Evolutionary conservation across 2,329 filamentous ascomycete species (phyloP).

Genomic region (Cladosporium austrohemisphaericum): DNA sequence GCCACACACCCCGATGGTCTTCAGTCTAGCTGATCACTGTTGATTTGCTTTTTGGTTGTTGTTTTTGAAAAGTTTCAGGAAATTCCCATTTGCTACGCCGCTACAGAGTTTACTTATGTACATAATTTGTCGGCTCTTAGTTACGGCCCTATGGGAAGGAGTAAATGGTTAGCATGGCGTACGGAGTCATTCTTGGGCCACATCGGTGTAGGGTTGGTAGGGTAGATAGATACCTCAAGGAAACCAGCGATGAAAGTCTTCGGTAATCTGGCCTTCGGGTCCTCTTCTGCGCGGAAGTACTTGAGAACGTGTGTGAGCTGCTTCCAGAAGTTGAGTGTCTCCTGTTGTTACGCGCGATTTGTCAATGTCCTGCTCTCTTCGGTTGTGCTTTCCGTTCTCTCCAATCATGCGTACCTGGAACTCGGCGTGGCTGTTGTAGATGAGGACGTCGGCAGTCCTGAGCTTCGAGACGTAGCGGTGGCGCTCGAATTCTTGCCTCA

Average conservation of each 20-base stretch:
- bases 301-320: slow-evolving; percentile 93
- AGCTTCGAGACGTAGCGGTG: slow-evolving; percentile 91
- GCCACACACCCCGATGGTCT: slow-evolving; percentile 29
- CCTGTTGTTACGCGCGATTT: slow-evolving; percentile 51
- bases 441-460: slow-evolving; percentile 78
- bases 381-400: background rate
- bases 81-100: slow-evolving; percentile 8
- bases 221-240: slow-evolving; percentile 66
- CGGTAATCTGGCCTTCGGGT: slow-evolving; percentile 70
- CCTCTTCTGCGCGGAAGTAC: slow-evolving; percentile 89
- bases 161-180: slow-evolving; percentile 13
- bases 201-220: slow-evolving; percentile 4
- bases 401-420: slow-evolving; percentile 66
- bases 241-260: slow-evolving; percentile 91
- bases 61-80: slow-evolving; percentile 5
- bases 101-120: slow-evolving; percentile 15
- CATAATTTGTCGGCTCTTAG: slow-evolving; percentile 19
- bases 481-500: slow-evolving; percentile 94
- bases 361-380: slow-evolving; percentile 12
- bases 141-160: slow-evolving; percentile 23
- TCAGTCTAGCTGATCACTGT: slow-evolving; percentile 3
- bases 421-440: slow-evolving; percentile 88
- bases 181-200: slow-evolving; percentile 1
- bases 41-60: slow-evolving; percentile 5
- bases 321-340: slow-evolving; percentile 99